These are phyloP conservation scores for Phytopythium mirpurense DNA, from an alignment of 352 stramenopile genomes.

Conservation along the genomic window DNA sequence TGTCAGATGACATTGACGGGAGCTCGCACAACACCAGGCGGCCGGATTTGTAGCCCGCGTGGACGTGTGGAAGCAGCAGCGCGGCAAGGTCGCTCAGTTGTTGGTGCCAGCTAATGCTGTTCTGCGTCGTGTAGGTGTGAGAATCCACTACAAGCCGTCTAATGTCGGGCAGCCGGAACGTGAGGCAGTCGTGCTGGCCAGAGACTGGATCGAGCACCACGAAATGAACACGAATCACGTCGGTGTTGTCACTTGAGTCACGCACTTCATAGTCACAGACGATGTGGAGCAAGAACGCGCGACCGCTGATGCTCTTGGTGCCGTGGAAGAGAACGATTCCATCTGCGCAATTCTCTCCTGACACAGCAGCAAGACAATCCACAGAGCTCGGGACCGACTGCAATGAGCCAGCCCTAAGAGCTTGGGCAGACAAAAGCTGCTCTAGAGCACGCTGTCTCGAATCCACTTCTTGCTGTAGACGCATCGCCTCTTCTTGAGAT, in stretches of 20 bases:
- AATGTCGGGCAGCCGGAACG: slow-evolving; percentile 47
- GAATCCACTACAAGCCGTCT: slow-evolving; percentile 38
- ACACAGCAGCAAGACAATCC: neutral
- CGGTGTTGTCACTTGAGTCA: slow-evolving; percentile 13
- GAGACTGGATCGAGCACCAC: slow-evolving; percentile 23
- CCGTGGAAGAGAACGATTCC: slow-evolving; percentile 35
- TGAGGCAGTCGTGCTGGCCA: slow-evolving; percentile 31
- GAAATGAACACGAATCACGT: slow-evolving; percentile 32
- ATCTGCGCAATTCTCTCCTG: slow-evolving; percentile 8
- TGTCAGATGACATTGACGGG: neutral
- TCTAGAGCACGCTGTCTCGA: slow-evolving; percentile 39
- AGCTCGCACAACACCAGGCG: slow-evolving; percentile 52
- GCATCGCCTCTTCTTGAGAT: slow-evolving; percentile 35
- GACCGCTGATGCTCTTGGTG: slow-evolving; percentile 27
- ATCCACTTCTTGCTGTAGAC: slow-evolving; percentile 27
- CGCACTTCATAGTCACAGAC: slow-evolving; percentile 43
- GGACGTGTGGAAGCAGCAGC: slow-evolving; percentile 32
- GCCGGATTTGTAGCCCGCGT: slow-evolving; percentile 66
- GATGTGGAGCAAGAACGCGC: slow-evolving; percentile 53
- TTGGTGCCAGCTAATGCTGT: slow-evolving; percentile 20
- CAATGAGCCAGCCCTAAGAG: slow-evolving; percentile 43
- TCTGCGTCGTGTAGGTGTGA: slow-evolving; percentile 18
- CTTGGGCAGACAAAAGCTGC: slow-evolving; percentile 38
- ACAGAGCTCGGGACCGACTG: neutral
- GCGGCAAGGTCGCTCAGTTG: slow-evolving; percentile 42